A percentile compares a stretch with the other conserved stretches of the same genome.
Evolutionary conservation across 257 asterid genomes (phyloP).

Genomic region (Solanum raphanifolium): DNA sequence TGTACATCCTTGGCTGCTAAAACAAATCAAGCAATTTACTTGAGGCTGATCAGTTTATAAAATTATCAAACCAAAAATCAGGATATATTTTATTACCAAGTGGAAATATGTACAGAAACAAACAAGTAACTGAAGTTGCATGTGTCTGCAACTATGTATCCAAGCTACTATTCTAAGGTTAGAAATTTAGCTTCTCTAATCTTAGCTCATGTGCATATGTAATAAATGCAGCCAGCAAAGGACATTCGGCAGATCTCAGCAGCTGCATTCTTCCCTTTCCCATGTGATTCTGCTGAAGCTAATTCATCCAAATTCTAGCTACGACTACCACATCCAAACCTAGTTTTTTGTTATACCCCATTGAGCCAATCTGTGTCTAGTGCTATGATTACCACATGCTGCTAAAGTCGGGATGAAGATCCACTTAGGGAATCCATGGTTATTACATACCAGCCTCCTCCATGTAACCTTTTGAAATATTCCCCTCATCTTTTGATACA

Average conservation of each 20-base stretch:
- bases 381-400: not conserved
- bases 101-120: not conserved
- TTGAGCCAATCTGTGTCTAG: not conserved
- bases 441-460: not conserved
- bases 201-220: not conserved
- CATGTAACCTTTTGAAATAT: not conserved
- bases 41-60: not conserved
- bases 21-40: not conserved
- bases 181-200: not conserved
- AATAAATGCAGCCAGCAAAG: not conserved
- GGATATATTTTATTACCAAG: not conserved
- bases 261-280: not conserved
- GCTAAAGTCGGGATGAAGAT: not conserved
- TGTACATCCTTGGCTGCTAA: not conserved
- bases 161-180: not conserved
- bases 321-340: not conserved
- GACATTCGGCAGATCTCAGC: not conserved
- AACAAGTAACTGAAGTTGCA: not conserved
- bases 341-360: not conserved
- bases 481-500: not conserved
- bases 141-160: not conserved
- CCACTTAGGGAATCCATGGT: not conserved
- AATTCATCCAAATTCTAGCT: not conserved
- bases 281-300: not conserved
- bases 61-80: not conserved